Evolutionary conservation across 768 basidiomycete genomes (phyloP), one percentile per base, ranked within the genome.

Genomic region (Lyophyllum semitale): DNA sequence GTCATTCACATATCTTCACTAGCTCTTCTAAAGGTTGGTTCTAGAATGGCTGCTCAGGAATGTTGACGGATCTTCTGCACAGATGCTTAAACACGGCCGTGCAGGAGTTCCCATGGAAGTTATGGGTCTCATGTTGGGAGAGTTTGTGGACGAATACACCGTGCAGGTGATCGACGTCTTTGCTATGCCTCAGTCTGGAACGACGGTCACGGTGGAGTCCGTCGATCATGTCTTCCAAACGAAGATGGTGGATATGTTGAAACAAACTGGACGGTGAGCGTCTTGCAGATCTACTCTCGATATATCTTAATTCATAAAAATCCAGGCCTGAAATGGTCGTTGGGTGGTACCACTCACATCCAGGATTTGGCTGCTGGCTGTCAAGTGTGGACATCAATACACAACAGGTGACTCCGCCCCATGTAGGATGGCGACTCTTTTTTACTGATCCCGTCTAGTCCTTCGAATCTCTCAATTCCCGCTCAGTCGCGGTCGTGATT

Each of bases 291-390:
- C 47, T 29, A 5, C 8, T 33, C 17, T 37, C 5, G 37, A 26
- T 41, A 23, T 40, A 17, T 25, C 38, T 47, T 53, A 44, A 46
- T 41, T 53, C 25, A 35, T 20, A 11, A 43, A 37, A n/a, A 38
- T 13, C 26, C 32, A 88, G 95, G 63, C 92, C 96, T 29, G 97
- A 98, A 77, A 92, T 89, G 87, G 97, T 98, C 5, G 97, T 99
- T 1, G 97, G 97, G 3, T 99, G 97, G 97, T 99, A 99, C 68
- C 97, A 99, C 73, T 98, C 97, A 35, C 97, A 99, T 78, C 97
- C 97, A 52, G 97, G 97, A 33, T 99, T 98, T 73, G 97, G 97
- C 4, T 99, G 97, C 71, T 99, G 97, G 97, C 78, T 99, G 37
- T 98, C 95, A 43, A 95, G 93, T 63, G 96, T 98, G 20, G 97